Evolutionary conservation across 169 alveolate species (phyloP).

Genomic region (Plasmodium vinckei): DNA sequence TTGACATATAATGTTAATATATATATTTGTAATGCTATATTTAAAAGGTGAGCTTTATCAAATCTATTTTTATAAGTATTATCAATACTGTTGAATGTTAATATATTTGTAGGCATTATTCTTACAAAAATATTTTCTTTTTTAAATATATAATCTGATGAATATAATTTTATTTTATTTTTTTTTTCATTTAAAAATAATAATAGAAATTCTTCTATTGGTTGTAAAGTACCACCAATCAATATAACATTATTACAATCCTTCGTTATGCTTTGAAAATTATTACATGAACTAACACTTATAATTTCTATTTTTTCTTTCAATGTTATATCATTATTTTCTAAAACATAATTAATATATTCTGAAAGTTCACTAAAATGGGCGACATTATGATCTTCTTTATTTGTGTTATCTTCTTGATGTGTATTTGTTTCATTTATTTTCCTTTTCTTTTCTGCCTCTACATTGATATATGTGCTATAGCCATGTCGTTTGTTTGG

Average conservation of each 20-base stretch:
- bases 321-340: not conserved
- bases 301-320: conserved; percentile 62
- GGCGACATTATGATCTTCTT: no score
- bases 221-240: conserved; percentile 86
- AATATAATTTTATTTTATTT: conserved; percentile 19
- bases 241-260: conserved; percentile 78
- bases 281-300: conserved; percentile 77
- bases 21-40: conserved; percentile 73
- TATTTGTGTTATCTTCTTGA: not conserved
- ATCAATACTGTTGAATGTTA: conserved; percentile 53
- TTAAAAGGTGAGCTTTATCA: conserved; percentile 62
- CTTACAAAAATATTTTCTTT: conserved; percentile 53
- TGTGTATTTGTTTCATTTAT: not conserved
- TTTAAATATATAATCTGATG: conserved; percentile 66
- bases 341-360: not conserved
- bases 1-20: conserved; percentile 77
- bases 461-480: not conserved
- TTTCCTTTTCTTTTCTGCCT: not conserved
- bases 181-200: conserved; percentile 40
- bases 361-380: not conserved
- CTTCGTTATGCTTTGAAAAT: conserved; percentile 61
- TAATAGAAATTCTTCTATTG: conserved; percentile 82
- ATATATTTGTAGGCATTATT: conserved; percentile 15
- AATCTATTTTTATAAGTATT: conserved; percentile 80
- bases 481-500: no score